Percentiles rank a stretch among this genome's conserved stretches.
These are phyloP conservation scores for Aspergillus sp. DNA, from an alignment of 2,329 filamentous ascomycete genomes.

Conservation along the genomic window DNA sequence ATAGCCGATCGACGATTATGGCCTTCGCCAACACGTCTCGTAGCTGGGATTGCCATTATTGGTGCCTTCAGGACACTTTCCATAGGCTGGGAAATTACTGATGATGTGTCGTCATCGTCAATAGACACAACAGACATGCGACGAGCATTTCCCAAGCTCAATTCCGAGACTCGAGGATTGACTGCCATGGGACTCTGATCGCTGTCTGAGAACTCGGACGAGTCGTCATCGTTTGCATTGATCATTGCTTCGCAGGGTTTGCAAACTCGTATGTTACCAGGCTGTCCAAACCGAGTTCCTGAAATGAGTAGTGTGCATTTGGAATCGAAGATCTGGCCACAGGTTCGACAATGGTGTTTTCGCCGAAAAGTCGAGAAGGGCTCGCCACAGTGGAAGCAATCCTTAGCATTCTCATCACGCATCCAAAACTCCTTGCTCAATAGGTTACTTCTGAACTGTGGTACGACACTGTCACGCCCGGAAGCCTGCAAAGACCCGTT, in stretches of 20 bases:
- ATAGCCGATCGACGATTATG: slow-evolving; percentile 78
- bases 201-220: slow-evolving; percentile 82
- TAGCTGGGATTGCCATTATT: slow-evolving; percentile 58
- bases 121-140: slow-evolving; percentile 35
- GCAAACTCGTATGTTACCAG: slow-evolving; percentile 77
- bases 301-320: slow-evolving; percentile 91
- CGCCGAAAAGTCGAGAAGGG: slow-evolving; percentile 87
- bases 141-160: slow-evolving; percentile 42
- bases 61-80: slow-evolving; percentile 45
- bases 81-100: slow-evolving; percentile 39
- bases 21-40: slow-evolving; percentile 60
- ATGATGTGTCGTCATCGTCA: slow-evolving; percentile 41
- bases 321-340: slow-evolving; percentile 96
- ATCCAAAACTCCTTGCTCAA: slow-evolving; percentile 98
- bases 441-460: slow-evolving; percentile 73
- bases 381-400: slow-evolving; percentile 87
- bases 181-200: slow-evolving; percentile 54
- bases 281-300: slow-evolving; percentile 78
- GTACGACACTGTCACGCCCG: slow-evolving; percentile 30
- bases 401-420: slow-evolving; percentile 96
- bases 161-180: slow-evolving; percentile 53
- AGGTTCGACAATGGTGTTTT: slow-evolving; percentile 91
- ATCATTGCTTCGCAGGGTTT: slow-evolving; percentile 89
- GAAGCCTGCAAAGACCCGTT: slow-evolving; percentile 6
- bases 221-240: slow-evolving; percentile 79